Evolutionary conservation across 768 basidiomycete species (phyloP).

Genomic region (Podaxis sp.): DNA sequence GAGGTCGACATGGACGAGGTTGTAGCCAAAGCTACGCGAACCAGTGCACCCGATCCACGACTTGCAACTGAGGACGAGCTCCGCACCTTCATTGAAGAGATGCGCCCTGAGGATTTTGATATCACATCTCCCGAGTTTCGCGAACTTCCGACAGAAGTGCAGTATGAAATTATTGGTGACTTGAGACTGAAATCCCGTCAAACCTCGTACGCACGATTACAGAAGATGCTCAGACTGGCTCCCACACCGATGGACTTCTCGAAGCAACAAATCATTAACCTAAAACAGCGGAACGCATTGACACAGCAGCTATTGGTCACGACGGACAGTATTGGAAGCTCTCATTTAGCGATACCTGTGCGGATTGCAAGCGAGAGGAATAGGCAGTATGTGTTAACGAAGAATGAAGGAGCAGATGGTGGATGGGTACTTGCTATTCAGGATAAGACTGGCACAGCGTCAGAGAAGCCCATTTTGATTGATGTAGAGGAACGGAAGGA

Average conservation of each 20-base stretch:
- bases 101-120: constrained; percentile 95
- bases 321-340: constrained; percentile 89
- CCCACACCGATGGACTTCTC: constrained; percentile 92
- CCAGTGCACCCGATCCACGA: constrained; percentile 75
- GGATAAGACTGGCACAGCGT: constrained; percentile 77
- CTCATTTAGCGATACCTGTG: constrained; percentile 85
- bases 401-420: constrained; percentile 81
- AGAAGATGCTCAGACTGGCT: constrained; percentile 81
- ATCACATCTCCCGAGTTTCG: constrained; percentile 85
- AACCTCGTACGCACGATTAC: constrained; percentile 86
- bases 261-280: constrained; percentile 88
- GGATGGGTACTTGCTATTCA: constrained; percentile 95
- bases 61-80: constrained; percentile 96
- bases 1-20: constrained; percentile 67
- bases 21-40: constrained; percentile 57
- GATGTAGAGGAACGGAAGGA: constrained; percentile 53
- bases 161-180: constrained; percentile 98
- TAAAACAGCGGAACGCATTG: constrained; percentile 82
- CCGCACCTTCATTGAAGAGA: constrained; percentile 88
- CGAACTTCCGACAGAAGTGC: constrained; percentile 90
- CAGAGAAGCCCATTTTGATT: constrained; percentile 80
- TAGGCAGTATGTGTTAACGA: constrained; percentile 90
- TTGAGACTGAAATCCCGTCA: constrained; percentile 91
- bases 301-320: constrained; percentile 92
- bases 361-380: constrained; percentile 95